Conservation (phyloP, 345 rosid genomes). For the Microthlaspi erraticum region DNA sequence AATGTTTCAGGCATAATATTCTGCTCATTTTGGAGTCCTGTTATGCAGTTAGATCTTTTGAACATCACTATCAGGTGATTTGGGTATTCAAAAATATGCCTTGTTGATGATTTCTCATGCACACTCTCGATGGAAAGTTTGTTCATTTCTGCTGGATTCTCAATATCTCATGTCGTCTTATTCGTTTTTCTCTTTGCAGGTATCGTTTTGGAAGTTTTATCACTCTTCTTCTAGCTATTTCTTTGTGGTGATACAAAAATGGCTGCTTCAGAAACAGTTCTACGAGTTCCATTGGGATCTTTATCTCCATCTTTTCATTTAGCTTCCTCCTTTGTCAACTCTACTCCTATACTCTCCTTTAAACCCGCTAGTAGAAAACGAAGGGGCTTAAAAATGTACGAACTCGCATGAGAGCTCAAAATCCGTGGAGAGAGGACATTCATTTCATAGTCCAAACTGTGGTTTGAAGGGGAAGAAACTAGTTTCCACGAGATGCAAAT, state of each 20-base stretch:
- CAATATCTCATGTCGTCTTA: neutral
- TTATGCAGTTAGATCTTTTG: too few relatives aligned
- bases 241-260: slow-evolving; percentile 22
- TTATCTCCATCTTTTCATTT: slow-evolving; percentile 36
- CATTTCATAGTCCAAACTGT: slow-evolving; percentile 20
- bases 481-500: slow-evolving; percentile 52
- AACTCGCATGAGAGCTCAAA: slow-evolving; percentile 25
- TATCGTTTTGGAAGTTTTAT: neutral
- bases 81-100: neutral
- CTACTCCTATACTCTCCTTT: slow-evolving; percentile 36
- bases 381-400: slow-evolving; percentile 29
- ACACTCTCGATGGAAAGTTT: slow-evolving; percentile 17
- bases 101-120: neutral
- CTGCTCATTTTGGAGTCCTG: too few relatives aligned
- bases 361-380: slow-evolving; percentile 29
- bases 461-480: slow-evolving; percentile 28
- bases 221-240: too few relatives aligned
- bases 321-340: slow-evolving; percentile 36
- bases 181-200: slow-evolving; percentile 1
- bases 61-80: too few relatives aligned
- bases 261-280: slow-evolving; percentile 54
- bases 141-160: slow-evolving; percentile 3
- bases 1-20: too few relatives aligned
- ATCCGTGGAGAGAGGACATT: slow-evolving; percentile 23
- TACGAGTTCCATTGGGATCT: slow-evolving; percentile 44